Percentiles rank a stretch among this genome's conserved stretches.
phyloP scores from a whole-genome alignment of 169 alveolate species.

The Ichthyophthirius multifiliis region DNA sequence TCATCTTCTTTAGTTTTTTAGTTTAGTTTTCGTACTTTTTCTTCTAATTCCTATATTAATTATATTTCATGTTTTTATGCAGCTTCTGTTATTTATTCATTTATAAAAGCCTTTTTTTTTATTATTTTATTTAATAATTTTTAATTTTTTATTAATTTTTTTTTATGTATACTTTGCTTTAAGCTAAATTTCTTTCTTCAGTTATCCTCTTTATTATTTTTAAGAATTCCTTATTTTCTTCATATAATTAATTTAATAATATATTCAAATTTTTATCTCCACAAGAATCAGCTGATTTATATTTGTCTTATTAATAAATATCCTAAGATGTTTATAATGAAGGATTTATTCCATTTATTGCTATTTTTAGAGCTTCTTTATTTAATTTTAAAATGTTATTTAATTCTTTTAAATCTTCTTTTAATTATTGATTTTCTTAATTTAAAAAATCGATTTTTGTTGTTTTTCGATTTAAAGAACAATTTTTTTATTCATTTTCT shows the following conservation, averaged over 20 bases:
- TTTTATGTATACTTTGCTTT: not conserved
- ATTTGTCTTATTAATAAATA: not conserved
- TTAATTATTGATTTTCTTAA: not conserved
- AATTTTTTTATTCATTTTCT: too few species aligned
- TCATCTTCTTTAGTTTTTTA: not conserved
- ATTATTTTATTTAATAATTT: not conserved
- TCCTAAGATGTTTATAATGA: not conserved
- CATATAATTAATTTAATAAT: not conserved
- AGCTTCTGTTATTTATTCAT: not conserved
- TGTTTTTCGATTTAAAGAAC: not conserved
- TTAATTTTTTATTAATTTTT: not conserved
- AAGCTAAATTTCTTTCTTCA: slow-evolving; percentile 1
- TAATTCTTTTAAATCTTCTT: not conserved
- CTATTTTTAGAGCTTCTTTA: slow-evolving; percentile 1
- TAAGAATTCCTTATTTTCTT: not conserved
- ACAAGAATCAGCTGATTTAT: not conserved
- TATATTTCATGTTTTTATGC: not conserved
- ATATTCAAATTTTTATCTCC: not conserved
- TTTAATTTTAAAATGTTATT: not conserved
- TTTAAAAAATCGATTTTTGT: not conserved
- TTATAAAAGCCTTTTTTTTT: not conserved
- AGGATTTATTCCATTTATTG: not conserved
- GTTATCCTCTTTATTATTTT: not conserved
- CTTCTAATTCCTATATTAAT: not conserved
- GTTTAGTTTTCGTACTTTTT: not conserved